Conservation (phyloP, 73 alveolate species). For the Blepharisma stoltei region DNA sequence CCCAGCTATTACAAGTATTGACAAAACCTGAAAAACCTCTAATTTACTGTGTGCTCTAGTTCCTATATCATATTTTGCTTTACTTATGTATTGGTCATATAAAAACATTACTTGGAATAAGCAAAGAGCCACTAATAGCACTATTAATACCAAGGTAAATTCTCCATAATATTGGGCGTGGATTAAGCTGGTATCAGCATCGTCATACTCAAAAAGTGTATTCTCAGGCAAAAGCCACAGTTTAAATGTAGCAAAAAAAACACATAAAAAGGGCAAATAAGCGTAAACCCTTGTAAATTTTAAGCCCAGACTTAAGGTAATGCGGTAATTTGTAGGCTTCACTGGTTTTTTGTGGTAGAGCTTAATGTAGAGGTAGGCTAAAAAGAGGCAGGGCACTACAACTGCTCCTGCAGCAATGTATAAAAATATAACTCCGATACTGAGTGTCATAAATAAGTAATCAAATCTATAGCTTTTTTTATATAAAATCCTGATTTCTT, state of each 20-base stretch:
- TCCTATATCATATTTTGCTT: not conserved
- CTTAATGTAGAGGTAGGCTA: not conserved
- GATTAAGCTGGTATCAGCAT: not conserved
- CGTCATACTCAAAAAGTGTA: not conserved
- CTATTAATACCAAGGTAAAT: not conserved
- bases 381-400: not conserved
- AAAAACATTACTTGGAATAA: not conserved
- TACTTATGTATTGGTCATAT: not conserved
- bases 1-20: not conserved
- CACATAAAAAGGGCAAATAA: not conserved
- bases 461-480: too few relatives aligned
- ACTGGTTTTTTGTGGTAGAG: not conserved
- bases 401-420: not conserved
- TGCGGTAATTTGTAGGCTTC: not conserved
- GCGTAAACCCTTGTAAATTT: not conserved
- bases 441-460: not conserved
- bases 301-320: not conserved
- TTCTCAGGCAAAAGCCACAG: not conserved
- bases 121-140: not conserved
- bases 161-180: not conserved
- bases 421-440: not conserved
- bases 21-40: not conserved
- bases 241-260: not conserved
- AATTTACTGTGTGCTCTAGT: conserved; percentile 10
- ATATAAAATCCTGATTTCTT: too few relatives aligned